Conservation (phyloP, 2,329 filamentous ascomycete species). For the Epichloe sylvatica region DNA sequence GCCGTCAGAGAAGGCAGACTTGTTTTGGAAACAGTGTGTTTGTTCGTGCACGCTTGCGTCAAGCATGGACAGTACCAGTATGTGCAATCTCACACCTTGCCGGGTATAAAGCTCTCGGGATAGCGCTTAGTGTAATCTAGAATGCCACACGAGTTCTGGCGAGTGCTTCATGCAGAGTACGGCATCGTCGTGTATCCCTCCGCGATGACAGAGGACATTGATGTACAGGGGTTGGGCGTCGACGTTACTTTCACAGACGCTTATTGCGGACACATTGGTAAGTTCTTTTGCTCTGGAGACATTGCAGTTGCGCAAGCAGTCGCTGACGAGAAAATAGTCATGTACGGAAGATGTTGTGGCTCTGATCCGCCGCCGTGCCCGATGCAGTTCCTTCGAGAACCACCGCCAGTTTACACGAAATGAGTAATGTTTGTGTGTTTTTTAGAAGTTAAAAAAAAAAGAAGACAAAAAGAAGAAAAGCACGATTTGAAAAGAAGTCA, state of each 20-base stretch:
- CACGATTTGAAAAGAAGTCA: background rate
- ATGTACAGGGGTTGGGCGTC: slow-evolving; percentile 17
- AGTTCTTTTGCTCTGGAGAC: background rate
- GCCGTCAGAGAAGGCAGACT: slow-evolving; percentile 20
- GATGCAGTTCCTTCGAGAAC: slow-evolving; percentile 24
- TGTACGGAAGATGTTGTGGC: slow-evolving; percentile 19
- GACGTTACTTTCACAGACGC: slow-evolving; percentile 25
- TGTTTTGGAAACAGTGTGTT: slow-evolving; percentile 24
- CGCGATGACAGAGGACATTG: slow-evolving; percentile 23
- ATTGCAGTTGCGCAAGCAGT: background rate
- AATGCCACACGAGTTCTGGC: slow-evolving; percentile 24
- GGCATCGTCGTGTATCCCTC: slow-evolving; percentile 28
- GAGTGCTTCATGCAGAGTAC: slow-evolving; percentile 23
- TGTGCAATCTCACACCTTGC: background rate
- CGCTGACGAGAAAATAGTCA: slow-evolving; percentile 14
- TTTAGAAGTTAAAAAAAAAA: background rate
- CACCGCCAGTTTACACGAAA: slow-evolving; percentile 21
- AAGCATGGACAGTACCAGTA: slow-evolving; percentile 25
- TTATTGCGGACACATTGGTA: slow-evolving; percentile 24
- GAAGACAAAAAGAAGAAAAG: rapidly evolving
- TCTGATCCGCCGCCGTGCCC: slow-evolving; percentile 22
- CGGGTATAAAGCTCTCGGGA: no score
- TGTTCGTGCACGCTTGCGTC: slow-evolving; percentile 26
- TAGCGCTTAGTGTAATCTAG: slow-evolving; percentile 9
- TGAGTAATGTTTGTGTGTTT: background rate